Conservation (phyloP, 305 asterid genomes). For the Coffea humblotiana region DNA sequence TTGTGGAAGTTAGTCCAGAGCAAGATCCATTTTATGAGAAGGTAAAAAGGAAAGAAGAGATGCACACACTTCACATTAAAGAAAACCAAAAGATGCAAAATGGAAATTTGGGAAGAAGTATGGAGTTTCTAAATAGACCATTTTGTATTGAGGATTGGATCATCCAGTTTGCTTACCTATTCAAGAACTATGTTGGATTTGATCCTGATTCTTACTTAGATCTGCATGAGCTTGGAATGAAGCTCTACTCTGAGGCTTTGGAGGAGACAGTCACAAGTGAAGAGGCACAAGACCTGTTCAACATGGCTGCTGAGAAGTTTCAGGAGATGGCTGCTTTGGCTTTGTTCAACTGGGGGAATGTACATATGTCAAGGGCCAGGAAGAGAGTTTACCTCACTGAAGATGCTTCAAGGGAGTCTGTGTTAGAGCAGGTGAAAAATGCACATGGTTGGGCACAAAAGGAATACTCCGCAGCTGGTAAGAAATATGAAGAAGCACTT, state of each 20-base stretch:
- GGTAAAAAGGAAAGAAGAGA: constrained; percentile 27
- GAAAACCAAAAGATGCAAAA: constrained; percentile 30
- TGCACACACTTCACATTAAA: constrained; percentile 21
- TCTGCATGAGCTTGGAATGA: constrained; percentile 77
- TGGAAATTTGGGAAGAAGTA: constrained; percentile 38
- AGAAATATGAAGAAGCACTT: constrained; percentile 72
- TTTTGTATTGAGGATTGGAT: constrained; percentile 79
- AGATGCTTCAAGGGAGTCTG: constrained; percentile 56
- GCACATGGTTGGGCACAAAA: constrained; percentile 70
- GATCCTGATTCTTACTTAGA: constrained; percentile 74
- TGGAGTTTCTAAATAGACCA: constrained; percentile 36
- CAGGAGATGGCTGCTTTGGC: constrained; percentile 92
- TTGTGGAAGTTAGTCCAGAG: constrained; percentile 66
- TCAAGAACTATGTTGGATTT: constrained; percentile 71
- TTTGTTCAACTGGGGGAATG: constrained; percentile 88
- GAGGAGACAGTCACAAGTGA: constrained; percentile 82
- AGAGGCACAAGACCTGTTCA: constrained; percentile 74
- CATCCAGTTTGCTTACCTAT: constrained; percentile 68
- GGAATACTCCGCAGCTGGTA: constrained; percentile 66
- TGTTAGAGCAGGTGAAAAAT: constrained; percentile 45
- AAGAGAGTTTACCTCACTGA: constrained; percentile 59
- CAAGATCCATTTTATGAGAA: constrained; percentile 65
- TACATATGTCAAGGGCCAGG: constrained; percentile 79
- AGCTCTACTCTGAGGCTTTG: constrained; percentile 75
- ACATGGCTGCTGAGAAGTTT: constrained; percentile 68